Conservation (phyloP, 2,329 filamentous ascomycete species). For the Pseudogymnoascus pannorum region DNA sequence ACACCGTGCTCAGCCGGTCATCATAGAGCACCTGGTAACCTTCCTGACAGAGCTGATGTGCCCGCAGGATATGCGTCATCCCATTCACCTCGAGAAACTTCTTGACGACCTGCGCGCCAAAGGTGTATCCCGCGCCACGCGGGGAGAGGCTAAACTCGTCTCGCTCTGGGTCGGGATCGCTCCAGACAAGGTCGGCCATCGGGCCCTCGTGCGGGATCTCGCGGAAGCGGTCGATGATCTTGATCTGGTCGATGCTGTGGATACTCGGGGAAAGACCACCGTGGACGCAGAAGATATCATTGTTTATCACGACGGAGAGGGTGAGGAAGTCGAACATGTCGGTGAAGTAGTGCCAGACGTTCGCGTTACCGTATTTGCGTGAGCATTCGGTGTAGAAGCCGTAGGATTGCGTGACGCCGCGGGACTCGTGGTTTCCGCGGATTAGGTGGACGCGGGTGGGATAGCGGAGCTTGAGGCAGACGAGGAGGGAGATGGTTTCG, state of each 20-base stretch:
- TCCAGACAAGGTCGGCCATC: constrained; percentile 99
- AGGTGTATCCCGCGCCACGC: constrained; percentile 91
- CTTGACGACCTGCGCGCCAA: constrained; percentile 94
- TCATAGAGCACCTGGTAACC: constrained; percentile 97
- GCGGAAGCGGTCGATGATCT: constrained; percentile 97
- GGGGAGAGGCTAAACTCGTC: constrained; percentile 96
- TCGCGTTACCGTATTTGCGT: constrained; percentile 96
- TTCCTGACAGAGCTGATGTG: constrained; percentile 98
- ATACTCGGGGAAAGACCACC: constrained; percentile 86
- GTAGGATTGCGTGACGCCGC: constrained; percentile 96
- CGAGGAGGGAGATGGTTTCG: constrained; percentile 94
- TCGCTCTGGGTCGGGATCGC: constrained; percentile 91
- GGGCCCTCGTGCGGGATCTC: constrained; percentile 98
- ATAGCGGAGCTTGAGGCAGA: constrained; percentile 95
- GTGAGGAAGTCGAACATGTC: constrained; percentile 99
- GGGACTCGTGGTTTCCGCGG: constrained; percentile 94
- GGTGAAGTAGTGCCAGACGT: constrained; percentile 99
- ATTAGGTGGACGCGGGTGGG: constrained; percentile 93
- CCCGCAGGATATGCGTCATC: constrained; percentile 95
- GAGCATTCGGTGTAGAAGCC: constrained; percentile 98
- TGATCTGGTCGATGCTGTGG: constrained; percentile 98
- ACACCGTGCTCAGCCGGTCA: constrained; percentile 88
- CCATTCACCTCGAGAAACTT: constrained; percentile 96
- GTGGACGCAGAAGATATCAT: constrained; percentile 98
- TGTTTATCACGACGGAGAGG: constrained; percentile 93